Base-by-base conservation (phyloP, 805 yeast species). In the Nakazawaea holstii region DNA sequence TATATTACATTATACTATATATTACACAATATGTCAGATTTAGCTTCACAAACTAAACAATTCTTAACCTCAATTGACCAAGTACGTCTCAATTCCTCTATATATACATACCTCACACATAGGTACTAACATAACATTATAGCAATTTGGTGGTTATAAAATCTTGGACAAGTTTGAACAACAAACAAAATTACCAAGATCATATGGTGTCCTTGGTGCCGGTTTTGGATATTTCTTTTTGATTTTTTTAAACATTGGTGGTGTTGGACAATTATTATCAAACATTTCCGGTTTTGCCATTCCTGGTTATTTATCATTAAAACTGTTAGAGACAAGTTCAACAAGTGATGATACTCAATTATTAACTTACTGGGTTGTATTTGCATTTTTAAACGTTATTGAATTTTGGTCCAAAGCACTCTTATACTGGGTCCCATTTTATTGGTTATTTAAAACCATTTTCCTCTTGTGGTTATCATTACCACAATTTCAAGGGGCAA, bases 311-410 rank as follows among this genome's bases (percentile, higher is more conserved):
- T 81, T 76, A 62, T 92, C 98, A 8, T 73, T 94, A 52, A 64
- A 79, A 53, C 98, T 99, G 20, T 74, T 94, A 55, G 86, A 82
- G 66, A 85, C 96, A 20, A 54, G 79, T 8, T 61, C 77, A 14
- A 68, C 81, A 37, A 68, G 70, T 38, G 97, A 92, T 65, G 99
- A 94, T 68, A 82, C 94, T 41, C 84, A 85, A 65, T 79, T 87
- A 64, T 78, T 94, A 61, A 87, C 97, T 11, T 94, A 94, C 75
- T 94, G 99, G 99, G 97, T 94, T 49, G 96, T 94, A n/a, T 94
- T 87, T 64, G 96, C 97, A 13, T 82, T 83, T 58, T 79, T 94
- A 72, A 88, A 83, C 66, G 91, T 94, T 45, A 64, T 89, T 59
- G 99, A 94, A 73, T 94, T 89, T 77, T 94, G 97, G 98, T 83